These are phyloP conservation scores for Geotrichum bryndzae DNA, from an alignment of 1,139 yeast genomes.

Conservation along the genomic window DNA sequence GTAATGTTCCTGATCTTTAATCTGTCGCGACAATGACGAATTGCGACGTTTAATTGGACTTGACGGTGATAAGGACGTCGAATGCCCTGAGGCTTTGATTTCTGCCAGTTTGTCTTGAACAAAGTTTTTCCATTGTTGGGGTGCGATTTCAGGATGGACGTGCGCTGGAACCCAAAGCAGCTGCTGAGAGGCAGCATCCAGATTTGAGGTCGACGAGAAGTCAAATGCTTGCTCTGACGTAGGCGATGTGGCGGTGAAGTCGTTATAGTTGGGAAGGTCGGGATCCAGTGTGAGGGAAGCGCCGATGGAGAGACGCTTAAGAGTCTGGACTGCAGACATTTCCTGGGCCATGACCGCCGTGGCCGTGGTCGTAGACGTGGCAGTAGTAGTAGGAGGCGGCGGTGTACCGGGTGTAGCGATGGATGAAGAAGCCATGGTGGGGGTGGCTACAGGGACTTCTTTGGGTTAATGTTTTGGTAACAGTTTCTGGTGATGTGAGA, in stretches of 20 bases:
- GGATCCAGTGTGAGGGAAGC: conserved; percentile 42
- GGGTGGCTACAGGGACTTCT: not conserved
- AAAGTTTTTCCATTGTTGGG: conserved; percentile 80
- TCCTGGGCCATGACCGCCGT: conserved; percentile 46
- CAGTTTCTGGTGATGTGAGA: not conserved
- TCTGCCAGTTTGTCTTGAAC: conserved; percentile 77
- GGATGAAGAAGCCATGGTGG: not conserved
- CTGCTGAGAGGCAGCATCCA: conserved; percentile 26
- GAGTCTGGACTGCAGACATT: conserved; percentile 42
- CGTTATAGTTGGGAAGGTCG: conserved; percentile 36
- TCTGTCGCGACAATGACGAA: conserved; percentile 37
- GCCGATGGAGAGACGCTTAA: conserved; percentile 45
- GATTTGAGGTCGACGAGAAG: conserved; percentile 1
- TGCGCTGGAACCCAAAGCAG: conserved; percentile 90
- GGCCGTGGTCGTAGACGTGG: conserved; percentile 18
- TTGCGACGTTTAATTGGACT: conserved; percentile 27
- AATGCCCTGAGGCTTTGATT: conserved; percentile 37
- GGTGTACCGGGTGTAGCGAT: conserved; percentile 5
- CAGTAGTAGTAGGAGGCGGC: conserved; percentile 5
- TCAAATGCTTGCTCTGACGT: conserved; percentile 9
- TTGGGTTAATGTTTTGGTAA: not conserved
- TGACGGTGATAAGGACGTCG: not conserved
- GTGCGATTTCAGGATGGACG: conserved; percentile 88
- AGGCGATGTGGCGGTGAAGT: conserved; percentile 10
- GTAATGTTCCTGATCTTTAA: conserved; percentile 34